A percentile compares a stretch with the other conserved stretches of the same genome.
These are phyloP conservation scores for Brettanomyces bruxellensis DNA, from an alignment of 805 yeast genomes.

Conservation along the genomic window DNA sequence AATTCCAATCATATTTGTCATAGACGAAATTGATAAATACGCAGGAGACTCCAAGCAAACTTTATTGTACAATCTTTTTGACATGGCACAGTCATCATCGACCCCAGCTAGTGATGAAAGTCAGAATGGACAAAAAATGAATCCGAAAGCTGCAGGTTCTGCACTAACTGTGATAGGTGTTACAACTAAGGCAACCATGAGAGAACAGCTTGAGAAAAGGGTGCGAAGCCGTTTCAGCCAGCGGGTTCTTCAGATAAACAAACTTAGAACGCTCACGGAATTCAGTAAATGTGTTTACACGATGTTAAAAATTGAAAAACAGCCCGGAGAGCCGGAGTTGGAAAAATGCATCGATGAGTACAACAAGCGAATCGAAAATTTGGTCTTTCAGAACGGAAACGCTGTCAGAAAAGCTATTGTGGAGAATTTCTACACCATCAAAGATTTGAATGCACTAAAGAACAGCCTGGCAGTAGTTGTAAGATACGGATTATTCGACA, in stretches of 20 bases:
- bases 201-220: conserved; percentile 83
- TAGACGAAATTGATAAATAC: conserved; percentile 82
- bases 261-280: conserved; percentile 36
- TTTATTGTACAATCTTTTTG: conserved; percentile 78
- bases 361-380: conserved; percentile 28
- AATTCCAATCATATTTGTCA: conserved; percentile 58
- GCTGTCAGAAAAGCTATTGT: conserved; percentile 29
- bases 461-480: conserved; percentile 35
- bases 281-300: conserved; percentile 39
- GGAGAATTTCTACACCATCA: conserved; percentile 47
- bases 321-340: conserved; percentile 3
- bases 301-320: conserved; percentile 16
- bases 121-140: background rate
- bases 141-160: conserved; percentile 22
- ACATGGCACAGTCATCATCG: conserved; percentile 55
- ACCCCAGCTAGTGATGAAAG: background rate
- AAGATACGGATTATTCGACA: background rate
- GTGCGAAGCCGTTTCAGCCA: conserved; percentile 88
- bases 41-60: conserved; percentile 71
- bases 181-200: conserved; percentile 62
- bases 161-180: conserved; percentile 81
- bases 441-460: conserved; percentile 45
- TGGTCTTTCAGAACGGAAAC: conserved; percentile 21
- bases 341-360: background rate
- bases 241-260: conserved; percentile 52